A percentile compares a stretch with the other conserved stretches of the same genome.
Evolutionary conservation across 768 basidiomycete species (phyloP).

Genomic region (Phallus indusiatus): DNA sequence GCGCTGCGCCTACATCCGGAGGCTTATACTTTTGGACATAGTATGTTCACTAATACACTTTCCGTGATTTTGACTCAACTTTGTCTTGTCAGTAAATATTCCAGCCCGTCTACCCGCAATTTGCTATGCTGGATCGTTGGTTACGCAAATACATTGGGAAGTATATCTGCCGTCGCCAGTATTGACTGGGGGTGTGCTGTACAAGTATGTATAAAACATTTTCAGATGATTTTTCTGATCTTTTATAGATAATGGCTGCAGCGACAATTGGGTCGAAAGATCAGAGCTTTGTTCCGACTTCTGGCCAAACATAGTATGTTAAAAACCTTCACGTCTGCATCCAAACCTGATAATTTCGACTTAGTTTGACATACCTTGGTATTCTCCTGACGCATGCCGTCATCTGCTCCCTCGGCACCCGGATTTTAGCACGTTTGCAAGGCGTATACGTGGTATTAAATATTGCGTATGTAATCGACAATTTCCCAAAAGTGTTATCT

Average conservation of each 20-base stretch:
- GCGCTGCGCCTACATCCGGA: slow-evolving; percentile 64
- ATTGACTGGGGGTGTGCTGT: slow-evolving; percentile 55
- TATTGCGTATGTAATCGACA: slow-evolving; percentile 36
- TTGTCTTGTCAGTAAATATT: slow-evolving; percentile 13
- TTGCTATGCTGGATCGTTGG: slow-evolving; percentile 63
- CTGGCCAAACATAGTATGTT: slow-evolving; percentile 35
- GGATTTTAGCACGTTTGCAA: slow-evolving; percentile 58
- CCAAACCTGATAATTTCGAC: neutral
- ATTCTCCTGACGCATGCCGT: slow-evolving; percentile 53
- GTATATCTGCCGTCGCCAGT: slow-evolving; percentile 37
- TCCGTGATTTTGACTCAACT: neutral
- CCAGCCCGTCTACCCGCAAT: slow-evolving; percentile 46
- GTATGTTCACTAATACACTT: slow-evolving; percentile 13
- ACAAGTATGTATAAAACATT: slow-evolving; percentile 19
- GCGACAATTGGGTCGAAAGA: slow-evolving; percentile 29
- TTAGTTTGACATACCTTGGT: slow-evolving; percentile 55
- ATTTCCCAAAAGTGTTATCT: slow-evolving; percentile 3
- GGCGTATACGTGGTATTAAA: slow-evolving; percentile 64
- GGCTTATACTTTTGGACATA: slow-evolving; percentile 71
- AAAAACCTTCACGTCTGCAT: slow-evolving; percentile 8
- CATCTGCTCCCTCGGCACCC: slow-evolving; percentile 59
- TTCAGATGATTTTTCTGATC: neutral
- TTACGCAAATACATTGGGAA: slow-evolving; percentile 49
- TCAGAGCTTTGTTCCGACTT: slow-evolving; percentile 31
- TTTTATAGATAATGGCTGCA: slow-evolving; percentile 33